These are phyloP conservation scores for Asterionellopsis glacialis DNA, from an alignment of 108 stramenopile genomes.

Conservation along the genomic window DNA sequence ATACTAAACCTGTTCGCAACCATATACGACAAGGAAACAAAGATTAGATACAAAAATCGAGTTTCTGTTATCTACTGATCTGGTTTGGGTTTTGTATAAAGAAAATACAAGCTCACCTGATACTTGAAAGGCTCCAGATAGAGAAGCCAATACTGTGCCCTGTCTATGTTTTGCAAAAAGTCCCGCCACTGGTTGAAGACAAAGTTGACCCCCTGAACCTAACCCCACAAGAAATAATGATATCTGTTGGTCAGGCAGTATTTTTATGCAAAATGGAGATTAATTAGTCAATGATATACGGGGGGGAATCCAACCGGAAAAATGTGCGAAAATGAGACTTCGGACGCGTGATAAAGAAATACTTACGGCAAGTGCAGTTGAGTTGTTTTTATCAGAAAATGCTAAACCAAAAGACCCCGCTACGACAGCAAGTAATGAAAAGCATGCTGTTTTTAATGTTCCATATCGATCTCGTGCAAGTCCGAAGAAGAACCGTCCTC, in stretches of 20 bases:
- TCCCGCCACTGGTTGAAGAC: conserved; percentile 38
- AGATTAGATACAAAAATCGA: no score
- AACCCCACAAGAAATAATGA: conserved; percentile 31
- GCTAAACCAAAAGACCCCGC: conserved; percentile 27
- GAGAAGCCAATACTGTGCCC: conserved; percentile 15
- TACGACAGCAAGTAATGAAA: conserved; percentile 8
- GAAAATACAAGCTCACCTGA: conserved; percentile 25
- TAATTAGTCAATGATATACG: no score
- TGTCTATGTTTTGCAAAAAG: conserved; percentile 21
- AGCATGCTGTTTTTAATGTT: conserved; percentile 11
- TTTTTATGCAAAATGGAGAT: no score
- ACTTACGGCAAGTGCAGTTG: conserved; percentile 6
- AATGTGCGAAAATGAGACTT: no score
- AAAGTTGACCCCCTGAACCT: conserved; percentile 36
- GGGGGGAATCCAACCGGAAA: no score
- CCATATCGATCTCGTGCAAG: conserved; percentile 37
- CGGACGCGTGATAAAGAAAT: no score
- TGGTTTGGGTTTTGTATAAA: not conserved
- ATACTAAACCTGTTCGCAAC: not conserved
- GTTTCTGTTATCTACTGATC: no score
- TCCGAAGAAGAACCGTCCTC: conserved; percentile 30
- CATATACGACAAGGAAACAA: no score
- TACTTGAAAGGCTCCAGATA: conserved; percentile 41
- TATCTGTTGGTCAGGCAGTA: no score
- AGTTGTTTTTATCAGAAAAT: conserved; percentile 11